phyloP scores from a whole-genome alignment of 257 asterid genomes.

The Fraxinus anomala region DNA sequence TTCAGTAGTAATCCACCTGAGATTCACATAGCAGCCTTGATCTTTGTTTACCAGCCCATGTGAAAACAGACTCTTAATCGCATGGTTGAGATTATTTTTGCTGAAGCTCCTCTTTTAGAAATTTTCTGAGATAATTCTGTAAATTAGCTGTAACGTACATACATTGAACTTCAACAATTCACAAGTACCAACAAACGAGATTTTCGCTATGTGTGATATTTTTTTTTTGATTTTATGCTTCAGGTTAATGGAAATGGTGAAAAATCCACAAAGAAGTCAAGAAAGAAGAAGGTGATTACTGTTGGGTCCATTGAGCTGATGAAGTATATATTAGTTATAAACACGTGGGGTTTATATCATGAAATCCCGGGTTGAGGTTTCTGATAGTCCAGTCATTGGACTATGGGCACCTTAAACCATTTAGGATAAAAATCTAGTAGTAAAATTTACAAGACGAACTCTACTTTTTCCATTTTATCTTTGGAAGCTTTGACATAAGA shows the following conservation, averaged over 20 bases:
- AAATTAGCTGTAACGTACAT: neutral
- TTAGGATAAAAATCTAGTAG: neutral
- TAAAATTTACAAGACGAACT: neutral
- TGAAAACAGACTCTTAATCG: neutral
- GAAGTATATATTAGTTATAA: neutral
- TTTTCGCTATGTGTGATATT: neutral
- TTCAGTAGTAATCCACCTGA: neutral
- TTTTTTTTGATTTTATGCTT: neutral
- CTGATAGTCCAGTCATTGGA: neutral
- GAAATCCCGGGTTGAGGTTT: neutral
- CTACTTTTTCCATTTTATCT: neutral
- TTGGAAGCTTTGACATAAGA: neutral
- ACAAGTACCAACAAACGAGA: neutral
- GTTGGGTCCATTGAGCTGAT: neutral
- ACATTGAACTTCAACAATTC: neutral
- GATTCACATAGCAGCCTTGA: neutral
- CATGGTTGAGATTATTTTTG: neutral
- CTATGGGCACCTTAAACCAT: neutral
- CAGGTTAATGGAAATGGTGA: neutral
- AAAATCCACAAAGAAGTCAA: neutral
- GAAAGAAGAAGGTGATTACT: conserved; percentile 3
- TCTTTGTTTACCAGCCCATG: neutral
- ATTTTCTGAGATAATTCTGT: neutral
- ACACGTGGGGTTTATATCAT: neutral
- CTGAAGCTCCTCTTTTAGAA: neutral